A percentile compares a stretch with the other conserved stretches of the same genome.
phyloP scores from a whole-genome alignment of 805 yeast genomes.

The Suhomyces sp. region DNA sequence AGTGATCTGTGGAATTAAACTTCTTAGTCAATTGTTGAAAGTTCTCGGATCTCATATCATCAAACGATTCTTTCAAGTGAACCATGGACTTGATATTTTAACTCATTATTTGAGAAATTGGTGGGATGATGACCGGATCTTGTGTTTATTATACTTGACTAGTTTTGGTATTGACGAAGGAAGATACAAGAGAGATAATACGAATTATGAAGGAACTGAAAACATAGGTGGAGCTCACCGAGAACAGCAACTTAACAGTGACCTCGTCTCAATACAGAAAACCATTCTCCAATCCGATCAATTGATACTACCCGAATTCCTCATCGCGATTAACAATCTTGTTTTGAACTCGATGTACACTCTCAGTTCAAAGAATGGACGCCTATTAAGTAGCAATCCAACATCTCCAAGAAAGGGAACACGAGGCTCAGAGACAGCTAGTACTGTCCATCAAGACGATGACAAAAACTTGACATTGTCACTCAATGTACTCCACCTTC shows the following conservation, averaged over 20 bases:
- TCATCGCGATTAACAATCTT: conserved; percentile 34
- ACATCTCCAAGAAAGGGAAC: conserved; percentile 24
- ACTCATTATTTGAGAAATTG: conserved; percentile 44
- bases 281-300: conserved; percentile 11
- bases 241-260: too few species aligned
- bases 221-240: too few species aligned
- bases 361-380: conserved; percentile 30
- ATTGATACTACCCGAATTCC: conserved; percentile 47
- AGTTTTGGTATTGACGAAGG: conserved; percentile 48
- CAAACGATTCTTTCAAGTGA: conserved; percentile 46
- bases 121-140: conserved; percentile 50
- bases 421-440: conserved; percentile 1
- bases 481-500: conserved; percentile 34
- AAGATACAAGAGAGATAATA: conserved; percentile 6
- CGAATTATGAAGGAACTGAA: neutral
- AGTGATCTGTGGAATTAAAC: conserved; percentile 37
- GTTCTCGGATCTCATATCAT: conserved; percentile 47
- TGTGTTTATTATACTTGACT: conserved; percentile 43
- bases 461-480: conserved; percentile 22
- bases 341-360: conserved; percentile 33
- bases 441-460: too few species aligned
- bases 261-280: conserved; percentile 1
- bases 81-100: conserved; percentile 51
- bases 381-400: conserved; percentile 33
- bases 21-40: conserved; percentile 51